phyloP scores from a whole-genome alignment of 805 yeast species.

The Metschnikowia kunwiensis region DNA sequence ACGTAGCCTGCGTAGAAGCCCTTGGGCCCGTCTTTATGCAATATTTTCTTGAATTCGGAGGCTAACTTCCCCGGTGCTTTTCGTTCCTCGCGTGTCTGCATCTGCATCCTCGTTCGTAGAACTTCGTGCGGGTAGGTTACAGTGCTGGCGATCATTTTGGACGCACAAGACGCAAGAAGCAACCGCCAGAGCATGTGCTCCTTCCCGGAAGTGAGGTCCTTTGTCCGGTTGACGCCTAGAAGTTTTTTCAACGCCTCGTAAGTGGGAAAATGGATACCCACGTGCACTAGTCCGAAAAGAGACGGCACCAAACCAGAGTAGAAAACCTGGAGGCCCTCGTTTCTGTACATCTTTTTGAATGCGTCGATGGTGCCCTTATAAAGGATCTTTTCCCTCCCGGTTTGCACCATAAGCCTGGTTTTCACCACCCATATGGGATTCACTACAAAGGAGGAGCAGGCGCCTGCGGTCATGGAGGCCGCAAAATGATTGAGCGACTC shows the following conservation, averaged over 20 bases:
- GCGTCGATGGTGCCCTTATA: slow-evolving; percentile 85
- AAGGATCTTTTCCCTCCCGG: slow-evolving; percentile 40
- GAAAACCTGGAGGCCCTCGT: slow-evolving; percentile 78
- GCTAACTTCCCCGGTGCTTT: slow-evolving; percentile 23
- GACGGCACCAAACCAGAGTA: slow-evolving; percentile 92
- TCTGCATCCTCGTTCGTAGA: slow-evolving; percentile 85
- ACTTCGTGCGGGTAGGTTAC: slow-evolving; percentile 96
- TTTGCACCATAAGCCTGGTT: slow-evolving; percentile 88
- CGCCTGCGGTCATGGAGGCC: slow-evolving; percentile 85
- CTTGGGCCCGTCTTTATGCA: slow-evolving; percentile 63
- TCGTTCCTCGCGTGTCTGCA: slow-evolving; percentile 37
- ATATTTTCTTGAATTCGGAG: slow-evolving; percentile 40
- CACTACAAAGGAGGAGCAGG: slow-evolving; percentile 75
- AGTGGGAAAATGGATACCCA: slow-evolving; percentile 93
- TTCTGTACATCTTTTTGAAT: slow-evolving; percentile 66
- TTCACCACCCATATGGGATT: slow-evolving; percentile 98
- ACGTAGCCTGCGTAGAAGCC: slow-evolving; percentile 91
- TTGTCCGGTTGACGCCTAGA: slow-evolving; percentile 14
- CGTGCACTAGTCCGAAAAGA: slow-evolving; percentile 84
- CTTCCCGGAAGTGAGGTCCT: slow-evolving; percentile 11
- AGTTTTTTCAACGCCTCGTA: slow-evolving; percentile 71
- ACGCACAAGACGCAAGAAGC: slow-evolving; percentile 63
- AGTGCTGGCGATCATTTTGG: slow-evolving; percentile 86
- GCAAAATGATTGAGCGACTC: slow-evolving; percentile 41
- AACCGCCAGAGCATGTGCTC: slow-evolving; percentile 28